These are phyloP conservation scores for Schizonepeta tenuifolia DNA, from an alignment of 257 asterid species.

Conservation along the genomic window DNA sequence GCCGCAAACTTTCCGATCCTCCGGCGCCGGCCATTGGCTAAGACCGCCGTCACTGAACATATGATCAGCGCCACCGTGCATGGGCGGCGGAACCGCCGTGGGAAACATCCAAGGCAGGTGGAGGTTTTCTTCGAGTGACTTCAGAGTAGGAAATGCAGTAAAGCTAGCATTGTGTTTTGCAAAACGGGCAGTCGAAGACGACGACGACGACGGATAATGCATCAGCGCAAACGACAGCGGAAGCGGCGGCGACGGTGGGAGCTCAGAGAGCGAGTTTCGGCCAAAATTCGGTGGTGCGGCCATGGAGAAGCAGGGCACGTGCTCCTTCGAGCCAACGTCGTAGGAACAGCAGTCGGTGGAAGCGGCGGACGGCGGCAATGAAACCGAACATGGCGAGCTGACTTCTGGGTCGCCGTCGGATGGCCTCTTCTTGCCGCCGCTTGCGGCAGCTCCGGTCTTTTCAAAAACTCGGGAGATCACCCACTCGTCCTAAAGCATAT, in stretches of 20 bases:
- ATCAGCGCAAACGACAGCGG: slow-evolving; percentile 37
- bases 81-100: slow-evolving; percentile 34
- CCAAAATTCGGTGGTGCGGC: slow-evolving; percentile 39
- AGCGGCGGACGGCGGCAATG: slow-evolving; percentile 48
- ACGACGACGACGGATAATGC: slow-evolving; percentile 33
- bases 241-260: slow-evolving; percentile 45
- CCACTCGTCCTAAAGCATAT: slow-evolving; percentile 76
- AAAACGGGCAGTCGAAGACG: slow-evolving; percentile 23
- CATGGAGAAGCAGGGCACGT: slow-evolving; percentile 99
- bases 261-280: slow-evolving; percentile 48
- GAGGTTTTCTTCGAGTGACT: slow-evolving; percentile 60
- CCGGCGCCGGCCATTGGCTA: slow-evolving; percentile 47
- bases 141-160: slow-evolving; percentile 48
- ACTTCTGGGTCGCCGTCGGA: slow-evolving; percentile 40
- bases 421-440: slow-evolving; percentile 46
- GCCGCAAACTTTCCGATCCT: slow-evolving; percentile 48
- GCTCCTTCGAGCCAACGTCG: slow-evolving; percentile 56
- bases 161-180: slow-evolving; percentile 31
- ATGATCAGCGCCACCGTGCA: slow-evolving; percentile 35
- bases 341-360: slow-evolving; percentile 44
- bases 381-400: slow-evolving; percentile 63
- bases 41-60: slow-evolving; percentile 34
- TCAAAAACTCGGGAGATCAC: slow-evolving; percentile 85
- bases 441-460: slow-evolving; percentile 41
- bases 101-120: slow-evolving; percentile 49